These are phyloP conservation scores for Eremothecium sinecaudum DNA, from an alignment of 1,139 yeast species.

Conservation along the genomic window DNA sequence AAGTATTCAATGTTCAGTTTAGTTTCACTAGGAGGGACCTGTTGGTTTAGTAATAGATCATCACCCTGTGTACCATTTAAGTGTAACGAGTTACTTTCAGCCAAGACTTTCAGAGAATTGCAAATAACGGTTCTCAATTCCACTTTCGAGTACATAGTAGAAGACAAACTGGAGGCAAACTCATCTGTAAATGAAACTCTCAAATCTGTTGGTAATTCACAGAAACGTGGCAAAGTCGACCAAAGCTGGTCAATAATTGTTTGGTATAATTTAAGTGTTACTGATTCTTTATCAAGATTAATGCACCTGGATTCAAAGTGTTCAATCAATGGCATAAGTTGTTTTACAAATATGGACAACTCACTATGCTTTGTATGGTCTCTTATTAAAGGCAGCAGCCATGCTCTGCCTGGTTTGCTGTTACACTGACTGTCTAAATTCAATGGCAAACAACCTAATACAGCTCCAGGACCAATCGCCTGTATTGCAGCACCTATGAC, in stretches of 20 bases:
- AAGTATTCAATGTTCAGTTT: conserved; percentile 50
- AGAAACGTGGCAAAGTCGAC: conserved; percentile 83
- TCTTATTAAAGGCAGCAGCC: conserved; percentile 88
- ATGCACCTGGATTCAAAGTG: conserved; percentile 40
- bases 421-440: conserved; percentile 49
- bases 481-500: conserved; percentile 72
- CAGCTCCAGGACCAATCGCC: conserved; percentile 78
- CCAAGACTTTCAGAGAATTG: conserved; percentile 67
- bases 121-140: conserved; percentile 72
- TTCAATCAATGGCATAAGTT: conserved; percentile 60
- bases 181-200: conserved; percentile 52
- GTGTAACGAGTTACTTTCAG: conserved; percentile 64
- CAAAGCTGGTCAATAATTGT: conserved; percentile 87
- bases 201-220: conserved; percentile 78
- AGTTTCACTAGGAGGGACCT: conserved; percentile 51
- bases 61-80: conserved; percentile 48
- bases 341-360: conserved; percentile 50
- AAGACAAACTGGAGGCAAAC: conserved; percentile 72
- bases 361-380: conserved; percentile 71
- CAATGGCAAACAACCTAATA: conserved; percentile 65
- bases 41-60: conserved; percentile 50
- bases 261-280: conserved; percentile 64
- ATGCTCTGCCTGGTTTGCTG: conserved; percentile 69
- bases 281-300: conserved; percentile 40
- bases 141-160: conserved; percentile 62